A percentile compares a stretch with the other conserved stretches of the same genome.
Evolutionary conservation across 768 basidiomycete genomes (phyloP).

Genomic region (Kwoniella pini): DNA sequence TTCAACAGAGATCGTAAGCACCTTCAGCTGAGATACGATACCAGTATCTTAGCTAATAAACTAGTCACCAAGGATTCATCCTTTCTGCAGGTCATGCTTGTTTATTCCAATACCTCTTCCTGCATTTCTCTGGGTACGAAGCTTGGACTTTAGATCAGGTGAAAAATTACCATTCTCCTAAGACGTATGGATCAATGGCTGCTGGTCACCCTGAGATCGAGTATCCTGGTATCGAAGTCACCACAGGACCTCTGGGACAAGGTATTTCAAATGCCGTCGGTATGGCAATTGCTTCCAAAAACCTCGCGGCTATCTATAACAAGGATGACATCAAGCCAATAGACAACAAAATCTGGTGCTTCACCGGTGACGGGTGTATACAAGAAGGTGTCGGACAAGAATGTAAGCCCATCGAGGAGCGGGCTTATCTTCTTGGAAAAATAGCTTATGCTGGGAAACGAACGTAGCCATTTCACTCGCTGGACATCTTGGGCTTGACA

Average conservation of each 20-base stretch:
- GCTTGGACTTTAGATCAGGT: conserved; percentile 53
- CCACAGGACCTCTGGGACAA: conserved; percentile 53
- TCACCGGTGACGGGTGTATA: conserved; percentile 53
- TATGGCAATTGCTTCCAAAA: conserved; percentile 50
- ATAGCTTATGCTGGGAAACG: not conserved
- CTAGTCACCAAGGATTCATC: conserved; percentile 33
- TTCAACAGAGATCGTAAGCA: conserved; percentile 49
- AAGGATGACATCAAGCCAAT: conserved; percentile 39
- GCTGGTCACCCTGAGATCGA: conserved; percentile 53
- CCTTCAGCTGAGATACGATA: not conserved
- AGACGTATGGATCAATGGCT: conserved; percentile 36
- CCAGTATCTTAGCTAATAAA: not conserved
- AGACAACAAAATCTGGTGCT: conserved; percentile 48
- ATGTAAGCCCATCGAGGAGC: conserved; percentile 30
- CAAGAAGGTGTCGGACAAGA: conserved; percentile 54
- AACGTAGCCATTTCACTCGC: conserved; percentile 46
- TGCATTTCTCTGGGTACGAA: conserved; percentile 51
- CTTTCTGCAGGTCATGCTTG: conserved; percentile 53
- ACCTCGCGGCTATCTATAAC: conserved; percentile 47
- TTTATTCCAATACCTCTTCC: conserved; percentile 52
- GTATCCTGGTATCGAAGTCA: conserved; percentile 44
- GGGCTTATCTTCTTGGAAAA: not conserved
- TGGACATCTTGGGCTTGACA: conserved; percentile 51
- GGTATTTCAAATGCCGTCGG: conserved; percentile 53
- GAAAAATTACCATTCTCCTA: conserved; percentile 49